Percentiles rank a stretch among this genome's conserved stretches.
These are phyloP conservation scores for Zoysia pacifica DNA, from an alignment of 176 grass and related monocot species.

Conservation along the genomic window DNA sequence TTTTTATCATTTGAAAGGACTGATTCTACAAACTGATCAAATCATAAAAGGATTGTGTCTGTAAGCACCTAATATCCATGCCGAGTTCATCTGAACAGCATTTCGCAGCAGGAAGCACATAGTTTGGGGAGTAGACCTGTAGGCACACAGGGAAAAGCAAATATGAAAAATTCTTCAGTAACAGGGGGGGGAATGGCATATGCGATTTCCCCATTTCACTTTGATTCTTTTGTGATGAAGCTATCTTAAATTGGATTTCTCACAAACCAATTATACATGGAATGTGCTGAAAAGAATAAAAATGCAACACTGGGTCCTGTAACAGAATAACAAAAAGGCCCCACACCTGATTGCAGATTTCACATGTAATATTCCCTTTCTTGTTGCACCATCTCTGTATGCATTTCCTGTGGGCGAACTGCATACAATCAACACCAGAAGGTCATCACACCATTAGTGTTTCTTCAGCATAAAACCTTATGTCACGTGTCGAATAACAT, in stretches of 20 bases:
- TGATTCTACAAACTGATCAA: not conserved
- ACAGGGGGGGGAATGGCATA: not conserved
- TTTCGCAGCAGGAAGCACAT: slow-evolving; percentile 60
- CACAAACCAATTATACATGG: not conserved
- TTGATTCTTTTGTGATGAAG: not conserved
- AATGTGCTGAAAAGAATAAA: slow-evolving; percentile 2
- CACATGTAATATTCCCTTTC: slow-evolving; percentile 95
- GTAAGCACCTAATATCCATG: slow-evolving; percentile 81
- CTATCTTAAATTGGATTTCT: slow-evolving; percentile 4
- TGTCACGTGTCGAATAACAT: not conserved
- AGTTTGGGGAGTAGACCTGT: slow-evolving; percentile 88
- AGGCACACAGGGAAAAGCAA: slow-evolving; percentile 17
- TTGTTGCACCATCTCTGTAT: slow-evolving; percentile 99
- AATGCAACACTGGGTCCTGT: slow-evolving; percentile 9
- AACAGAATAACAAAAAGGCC: slow-evolving; percentile 29
- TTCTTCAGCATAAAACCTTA: slow-evolving; percentile 24
- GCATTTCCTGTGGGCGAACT: slow-evolving; percentile 98
- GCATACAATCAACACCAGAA: slow-evolving; percentile 34
- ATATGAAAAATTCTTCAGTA: not conserved
- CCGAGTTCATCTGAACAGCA: slow-evolving; percentile 71
- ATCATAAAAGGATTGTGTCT: not conserved
- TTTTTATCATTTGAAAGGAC: slow-evolving; percentile 5
- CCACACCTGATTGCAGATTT: slow-evolving; percentile 99
- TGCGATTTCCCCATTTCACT: not conserved
- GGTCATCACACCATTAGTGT: slow-evolving; percentile 29